phyloP scores from a whole-genome alignment of 805 yeast species.

The Candida krabiensis region DNA sequence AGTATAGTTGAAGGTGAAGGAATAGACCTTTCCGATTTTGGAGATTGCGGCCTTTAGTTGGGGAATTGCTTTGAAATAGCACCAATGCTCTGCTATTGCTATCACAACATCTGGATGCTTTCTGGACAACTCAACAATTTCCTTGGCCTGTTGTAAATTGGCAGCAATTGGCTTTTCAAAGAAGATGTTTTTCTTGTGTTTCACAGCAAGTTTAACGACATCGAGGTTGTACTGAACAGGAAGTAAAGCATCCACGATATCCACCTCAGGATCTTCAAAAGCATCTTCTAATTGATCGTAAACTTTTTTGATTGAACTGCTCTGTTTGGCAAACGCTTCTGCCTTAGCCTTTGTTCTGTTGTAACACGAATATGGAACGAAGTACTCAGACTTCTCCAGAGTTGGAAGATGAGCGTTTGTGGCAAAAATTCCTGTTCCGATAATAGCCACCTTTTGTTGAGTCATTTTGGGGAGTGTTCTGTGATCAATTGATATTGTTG shows the following conservation, averaged over 20 bases:
- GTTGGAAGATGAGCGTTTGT: constrained; percentile 80
- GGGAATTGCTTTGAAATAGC: constrained; percentile 60
- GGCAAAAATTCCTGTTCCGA: constrained; percentile 91
- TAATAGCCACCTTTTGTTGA: constrained; percentile 56
- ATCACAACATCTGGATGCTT: constrained; percentile 62
- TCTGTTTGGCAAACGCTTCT: constrained; percentile 66
- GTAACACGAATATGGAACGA: constrained; percentile 67
- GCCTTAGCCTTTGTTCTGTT: constrained; percentile 89
- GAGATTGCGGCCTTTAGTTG: constrained; percentile 57
- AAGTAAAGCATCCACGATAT: constrained; percentile 78
- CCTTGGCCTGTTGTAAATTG: constrained; percentile 72
- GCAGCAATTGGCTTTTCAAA: constrained; percentile 95
- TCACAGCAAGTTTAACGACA: constrained; percentile 67
- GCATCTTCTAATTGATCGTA: constrained; percentile 64
- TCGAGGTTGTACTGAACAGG: constrained; percentile 83
- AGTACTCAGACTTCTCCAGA: constrained; percentile 48
- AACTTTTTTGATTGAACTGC: constrained; percentile 54
- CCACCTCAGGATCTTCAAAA: constrained; percentile 64
- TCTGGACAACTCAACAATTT: constrained; percentile 68
- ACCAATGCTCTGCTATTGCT: constrained; percentile 84
- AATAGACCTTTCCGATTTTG: constrained; percentile 69
- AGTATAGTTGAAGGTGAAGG: constrained; percentile 71
- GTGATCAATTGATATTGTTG: background rate
- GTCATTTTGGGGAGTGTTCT: constrained; percentile 11
- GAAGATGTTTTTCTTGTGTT: constrained; percentile 72